Base-by-base conservation (phyloP, 2,329 filamentous ascomycete genomes). In the Ophiostoma fasciatum region DNA sequence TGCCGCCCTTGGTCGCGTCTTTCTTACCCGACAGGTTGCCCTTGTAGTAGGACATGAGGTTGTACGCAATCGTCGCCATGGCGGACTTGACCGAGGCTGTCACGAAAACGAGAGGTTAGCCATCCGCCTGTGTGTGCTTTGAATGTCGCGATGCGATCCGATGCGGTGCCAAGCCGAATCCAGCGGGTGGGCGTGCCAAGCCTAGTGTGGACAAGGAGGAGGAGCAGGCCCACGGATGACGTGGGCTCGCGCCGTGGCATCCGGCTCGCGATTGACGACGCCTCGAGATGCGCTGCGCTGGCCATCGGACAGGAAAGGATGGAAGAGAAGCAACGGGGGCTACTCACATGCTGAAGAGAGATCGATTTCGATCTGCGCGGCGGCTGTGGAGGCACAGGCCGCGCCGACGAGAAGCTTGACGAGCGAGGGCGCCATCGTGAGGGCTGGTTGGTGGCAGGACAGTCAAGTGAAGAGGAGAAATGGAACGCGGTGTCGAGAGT, bases 1-100 rank as follows among this genome's bases (percentile, higher is more conserved):
- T n/a, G n/a, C n/a, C n/a, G n/a, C n/a, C n/a, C n/a, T n/a, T n/a
- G n/a, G n/a, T n/a, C n/a, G n/a, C n/a, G n/a, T n/a, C n/a, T n/a
- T n/a, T n/a, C n/a, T 27, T 15, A 36, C 48, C 48, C 12, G 48
- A 45, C 39, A 59, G 46, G 45, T 70, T 66, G 39, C 66, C 66
- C 26, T 61, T 54, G 51, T 71, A 71, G 46, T 62, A 63, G 12
- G 57, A 47, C 52, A 70, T 62, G 13, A 68, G 53, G 37, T 71
- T 65, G 49, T 63, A 57, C 11, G 66, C 66, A 14, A 71, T 58
- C 10, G 55, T 56, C 28, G 54, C 50, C n/a, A 67, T 63, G 0
- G 63, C 58, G 4, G 53, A 34, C 30, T 58, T 61, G 42, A 70
- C 67, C 9, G 62, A 61, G 3, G 52, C 66, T 69, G n/a, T n/a